Conservation (phyloP, 495 filamentous ascomycete genomes). For the Corynascus novoguineensis region DNA sequence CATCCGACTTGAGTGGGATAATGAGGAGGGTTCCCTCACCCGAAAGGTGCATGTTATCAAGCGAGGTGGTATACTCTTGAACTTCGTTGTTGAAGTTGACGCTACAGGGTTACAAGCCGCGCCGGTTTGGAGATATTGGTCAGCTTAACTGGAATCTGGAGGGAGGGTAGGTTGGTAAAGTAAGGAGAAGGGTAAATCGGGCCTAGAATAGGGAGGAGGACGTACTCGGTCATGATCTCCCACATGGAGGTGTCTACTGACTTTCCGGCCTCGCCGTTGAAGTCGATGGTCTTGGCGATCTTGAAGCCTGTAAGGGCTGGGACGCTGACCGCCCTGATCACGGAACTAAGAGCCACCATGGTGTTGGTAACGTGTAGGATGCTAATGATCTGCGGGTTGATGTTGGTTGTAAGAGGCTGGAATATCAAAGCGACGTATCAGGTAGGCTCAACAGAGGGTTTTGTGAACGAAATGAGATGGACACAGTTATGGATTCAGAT, state of each 20-base stretch:
- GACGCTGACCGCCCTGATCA: no score
- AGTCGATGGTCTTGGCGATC: not conserved
- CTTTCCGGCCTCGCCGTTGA: not conserved
- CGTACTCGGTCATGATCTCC: conserved; percentile 30
- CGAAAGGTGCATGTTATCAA: conserved; percentile 33
- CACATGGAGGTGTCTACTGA: conserved; percentile 16
- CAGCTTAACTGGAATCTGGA: not conserved
- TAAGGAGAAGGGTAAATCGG: no score
- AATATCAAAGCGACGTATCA: not conserved
- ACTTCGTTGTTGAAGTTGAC: conserved; percentile 30
- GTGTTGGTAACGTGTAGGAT: not conserved
- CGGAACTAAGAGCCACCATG: not conserved
- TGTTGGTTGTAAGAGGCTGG: not conserved
- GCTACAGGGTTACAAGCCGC: no score
- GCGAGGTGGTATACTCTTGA: conserved; percentile 31
- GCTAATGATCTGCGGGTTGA: not conserved
- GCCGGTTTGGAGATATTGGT: not conserved
- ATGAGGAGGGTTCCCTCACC: conserved; percentile 35
- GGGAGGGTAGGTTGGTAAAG: not conserved
- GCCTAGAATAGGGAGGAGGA: conserved; percentile 17
- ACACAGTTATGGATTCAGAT: not conserved
- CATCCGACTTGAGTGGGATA: conserved; percentile 28
- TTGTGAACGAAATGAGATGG: not conserved
- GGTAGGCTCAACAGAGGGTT: not conserved
- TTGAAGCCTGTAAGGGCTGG: not conserved